Evolutionary conservation across 805 yeast species (phyloP), one percentile per base, ranked within the genome.

Genomic region (Pichia cephalocereana): DNA sequence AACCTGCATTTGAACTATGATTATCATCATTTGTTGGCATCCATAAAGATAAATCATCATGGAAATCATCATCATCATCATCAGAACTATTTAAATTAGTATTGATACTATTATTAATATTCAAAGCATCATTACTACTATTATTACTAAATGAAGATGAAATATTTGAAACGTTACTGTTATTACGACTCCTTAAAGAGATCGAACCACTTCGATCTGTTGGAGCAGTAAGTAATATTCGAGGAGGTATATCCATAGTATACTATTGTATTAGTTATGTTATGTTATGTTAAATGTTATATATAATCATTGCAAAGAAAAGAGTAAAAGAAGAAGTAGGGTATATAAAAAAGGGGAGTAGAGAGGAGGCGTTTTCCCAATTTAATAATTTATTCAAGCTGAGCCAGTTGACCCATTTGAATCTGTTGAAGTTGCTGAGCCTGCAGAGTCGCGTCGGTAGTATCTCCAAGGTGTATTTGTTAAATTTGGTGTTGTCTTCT

Each of bases 401-500:
- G 26, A 23, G 26, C 26, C 26, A 23, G 26, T 23, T 23, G 32
- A 30, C 32, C 11, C 32, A 3, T 30, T 12, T 17, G 41, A 19
- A 4, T 26, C 38, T 9, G 36, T 12, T 7, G 41, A 40, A 1
- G 5, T 9, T 9, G 43, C 14, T 17, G 43, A 40, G 17, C 45
- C 30, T 5, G 40, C 28, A 5, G 36, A 41, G 26, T 41, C 45
- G 27, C 45, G 39, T 8, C 48, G 46, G 47, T 52, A 64, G 45
- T 64, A 65, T 2, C 58, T 27, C 46, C 58, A 62, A 0, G 69
- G 69, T 15, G 58, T 58, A 42, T 65, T 65, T 10, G 48, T 50
- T 37, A 61, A 48, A 45, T 65, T 65, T 8, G 69, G 69, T 18
- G 59, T 49, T 1, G 57, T 52, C 19, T 38, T 30, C 17, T 39